These are phyloP conservation scores for Quercus parvula DNA, from an alignment of 306 rosid genomes.

Conservation along the genomic window DNA sequence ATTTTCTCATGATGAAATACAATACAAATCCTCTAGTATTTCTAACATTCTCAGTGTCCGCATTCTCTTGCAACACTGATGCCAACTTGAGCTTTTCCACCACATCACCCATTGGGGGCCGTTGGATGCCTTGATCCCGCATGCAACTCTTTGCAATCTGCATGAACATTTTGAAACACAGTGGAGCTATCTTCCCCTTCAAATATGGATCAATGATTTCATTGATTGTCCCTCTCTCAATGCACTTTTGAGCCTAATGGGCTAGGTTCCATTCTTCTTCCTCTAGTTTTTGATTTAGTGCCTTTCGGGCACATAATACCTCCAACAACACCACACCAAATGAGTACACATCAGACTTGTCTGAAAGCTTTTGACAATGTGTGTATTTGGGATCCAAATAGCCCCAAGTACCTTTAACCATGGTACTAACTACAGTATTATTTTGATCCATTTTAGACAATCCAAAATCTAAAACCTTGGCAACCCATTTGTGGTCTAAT, in stretches of 20 bases:
- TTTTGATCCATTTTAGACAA: slow-evolving; percentile 28
- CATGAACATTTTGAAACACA: slow-evolving; percentile 1
- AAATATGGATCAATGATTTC: slow-evolving; percentile 16
- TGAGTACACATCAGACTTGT: slow-evolving; percentile 49
- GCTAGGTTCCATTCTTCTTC: slow-evolving; percentile 27
- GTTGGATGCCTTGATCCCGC: slow-evolving; percentile 3
- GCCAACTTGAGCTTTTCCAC: slow-evolving; percentile 22
- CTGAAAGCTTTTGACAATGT: slow-evolving; percentile 11
- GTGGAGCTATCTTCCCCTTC: slow-evolving; percentile 5
- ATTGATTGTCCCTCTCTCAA: not conserved
- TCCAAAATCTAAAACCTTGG: slow-evolving; percentile 50
- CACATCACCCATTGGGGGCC: slow-evolving; percentile 30
- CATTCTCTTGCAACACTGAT: not conserved
- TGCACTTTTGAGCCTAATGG: slow-evolving; percentile 29
- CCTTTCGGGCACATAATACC: slow-evolving; percentile 35
- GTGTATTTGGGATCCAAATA: slow-evolving; percentile 50
- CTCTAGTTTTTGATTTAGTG: slow-evolving; percentile 22
- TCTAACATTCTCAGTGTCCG: not conserved
- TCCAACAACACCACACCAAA: slow-evolving; percentile 47
- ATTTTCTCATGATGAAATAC: too few species aligned
- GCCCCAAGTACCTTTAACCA: slow-evolving; percentile 47
- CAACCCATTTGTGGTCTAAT: slow-evolving; percentile 31
- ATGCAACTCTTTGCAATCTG: slow-evolving; percentile 18
- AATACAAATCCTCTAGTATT: too few species aligned
- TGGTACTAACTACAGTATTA: slow-evolving; percentile 21